These are phyloP conservation scores for Suillus clintonianus DNA, from an alignment of 768 basidiomycete species.

Conservation along the genomic window DNA sequence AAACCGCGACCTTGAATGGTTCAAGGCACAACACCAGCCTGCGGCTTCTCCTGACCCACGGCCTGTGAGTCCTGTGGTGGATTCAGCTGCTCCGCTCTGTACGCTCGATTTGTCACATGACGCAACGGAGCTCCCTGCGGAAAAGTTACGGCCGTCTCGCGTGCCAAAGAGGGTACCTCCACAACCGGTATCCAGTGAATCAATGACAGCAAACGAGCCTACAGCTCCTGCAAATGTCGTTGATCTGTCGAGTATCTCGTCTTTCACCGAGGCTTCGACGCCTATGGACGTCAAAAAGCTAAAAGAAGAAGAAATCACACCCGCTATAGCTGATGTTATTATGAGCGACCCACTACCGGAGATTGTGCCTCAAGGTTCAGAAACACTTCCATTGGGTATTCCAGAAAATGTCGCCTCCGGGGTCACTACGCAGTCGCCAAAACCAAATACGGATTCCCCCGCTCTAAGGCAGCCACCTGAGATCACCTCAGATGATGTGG, in stretches of 20 bases:
- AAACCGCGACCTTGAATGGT: constrained; percentile 33
- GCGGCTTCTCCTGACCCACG: neutral
- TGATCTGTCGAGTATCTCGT: neutral
- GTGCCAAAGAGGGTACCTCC: neutral
- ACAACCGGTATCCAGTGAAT: neutral
- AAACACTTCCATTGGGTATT: neutral
- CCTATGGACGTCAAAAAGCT: neutral
- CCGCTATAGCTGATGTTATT: neutral
- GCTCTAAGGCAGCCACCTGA: neutral
- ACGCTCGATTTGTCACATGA: neutral
- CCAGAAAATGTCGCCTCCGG: neutral
- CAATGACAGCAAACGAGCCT: neutral
- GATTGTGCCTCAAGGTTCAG: neutral
- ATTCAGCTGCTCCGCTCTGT: neutral
- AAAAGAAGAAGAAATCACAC: neutral
- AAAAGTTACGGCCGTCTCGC: constrained; percentile 1
- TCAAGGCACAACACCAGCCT: constrained; percentile 17
- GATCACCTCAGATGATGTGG: neutral
- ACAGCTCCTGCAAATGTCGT: neutral
- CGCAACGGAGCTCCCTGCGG: neutral
- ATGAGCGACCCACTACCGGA: neutral
- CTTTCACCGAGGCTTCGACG: neutral
- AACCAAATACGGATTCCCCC: neutral
- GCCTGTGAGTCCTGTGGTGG: neutral
- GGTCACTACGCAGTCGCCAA: neutral